Evolutionary conservation across 2,329 filamentous ascomycete species (phyloP).

Genomic region (Sarocladium brachiariae): DNA sequence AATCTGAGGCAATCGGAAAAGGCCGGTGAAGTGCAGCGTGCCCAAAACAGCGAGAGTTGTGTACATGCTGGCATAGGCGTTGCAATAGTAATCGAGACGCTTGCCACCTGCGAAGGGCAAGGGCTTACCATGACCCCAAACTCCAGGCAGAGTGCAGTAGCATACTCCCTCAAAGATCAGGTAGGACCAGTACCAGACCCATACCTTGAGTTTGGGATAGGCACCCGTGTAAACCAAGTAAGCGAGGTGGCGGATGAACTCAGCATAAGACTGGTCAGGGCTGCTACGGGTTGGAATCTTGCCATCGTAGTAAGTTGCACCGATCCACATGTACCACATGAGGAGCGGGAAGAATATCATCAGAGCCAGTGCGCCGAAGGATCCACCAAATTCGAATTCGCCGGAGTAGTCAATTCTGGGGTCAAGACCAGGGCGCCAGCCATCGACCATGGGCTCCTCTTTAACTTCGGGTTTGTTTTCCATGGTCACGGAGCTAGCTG

Average conservation of each 20-base stretch:
- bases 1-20: conserved; percentile 85
- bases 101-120: conserved; percentile 75
- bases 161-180: conserved; percentile 76
- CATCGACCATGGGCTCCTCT: conserved; percentile 32
- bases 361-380: conserved; percentile 70
- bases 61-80: conserved; percentile 81
- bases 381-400: conserved; percentile 80
- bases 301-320: conserved; percentile 86
- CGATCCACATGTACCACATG: conserved; percentile 99
- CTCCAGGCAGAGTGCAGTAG: conserved; percentile 81
- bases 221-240: conserved; percentile 74
- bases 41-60: conserved; percentile 66
- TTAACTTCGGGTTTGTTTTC: background rate
- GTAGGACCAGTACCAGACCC: conserved; percentile 92
- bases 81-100: conserved; percentile 93
- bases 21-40: conserved; percentile 70
- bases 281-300: conserved; percentile 62
- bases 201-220: conserved; percentile 75
- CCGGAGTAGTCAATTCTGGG: conserved; percentile 57
- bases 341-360: conserved; percentile 90
- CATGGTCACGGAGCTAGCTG: conserved; percentile 17
- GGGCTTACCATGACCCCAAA: conserved; percentile 83
- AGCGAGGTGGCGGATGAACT: conserved; percentile 67
- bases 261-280: conserved; percentile 55
- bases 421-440: conserved; percentile 53